These are phyloP conservation scores for Taxawa tesnikishii DNA, from an alignment of 2,329 filamentous ascomycete species.

Conservation along the genomic window DNA sequence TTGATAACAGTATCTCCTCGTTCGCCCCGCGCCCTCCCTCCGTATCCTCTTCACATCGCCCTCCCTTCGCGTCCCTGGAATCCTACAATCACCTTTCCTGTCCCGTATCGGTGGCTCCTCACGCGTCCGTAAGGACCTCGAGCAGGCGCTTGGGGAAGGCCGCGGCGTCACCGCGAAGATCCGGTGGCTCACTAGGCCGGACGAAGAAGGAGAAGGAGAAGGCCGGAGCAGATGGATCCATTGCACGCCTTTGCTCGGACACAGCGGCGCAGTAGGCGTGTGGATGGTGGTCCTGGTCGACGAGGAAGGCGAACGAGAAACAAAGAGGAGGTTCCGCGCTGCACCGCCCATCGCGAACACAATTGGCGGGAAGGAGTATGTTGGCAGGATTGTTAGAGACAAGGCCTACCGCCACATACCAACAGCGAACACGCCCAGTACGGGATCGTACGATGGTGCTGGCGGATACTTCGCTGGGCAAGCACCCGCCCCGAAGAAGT, in stretches of 20 bases:
- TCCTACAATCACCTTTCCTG: constrained; percentile 38
- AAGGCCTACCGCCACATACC: background rate
- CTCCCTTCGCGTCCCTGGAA: constrained; percentile 52
- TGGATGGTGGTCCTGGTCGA: constrained; percentile 71
- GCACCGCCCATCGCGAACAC: constrained; percentile 21
- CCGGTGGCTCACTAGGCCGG: constrained; percentile 25
- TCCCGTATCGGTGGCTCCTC: constrained; percentile 28
- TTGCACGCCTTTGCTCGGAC: constrained; percentile 59
- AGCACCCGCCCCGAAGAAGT: background rate
- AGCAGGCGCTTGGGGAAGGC: constrained; percentile 25
- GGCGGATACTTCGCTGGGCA: too few species aligned
- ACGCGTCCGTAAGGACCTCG: constrained; percentile 23
- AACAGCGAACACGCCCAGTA: background rate
- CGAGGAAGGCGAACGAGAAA: constrained; percentile 28
- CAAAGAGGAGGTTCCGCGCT: constrained; percentile 17
- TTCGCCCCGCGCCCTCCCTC: constrained; percentile 52
- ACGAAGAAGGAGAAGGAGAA: constrained; percentile 29
- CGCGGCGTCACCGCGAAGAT: constrained; percentile 31
- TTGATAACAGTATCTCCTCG: constrained; percentile 44
- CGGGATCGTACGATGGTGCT: too few species aligned
- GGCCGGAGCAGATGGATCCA: constrained; percentile 64
- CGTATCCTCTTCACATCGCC: constrained; percentile 59
- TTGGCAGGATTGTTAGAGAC: constrained; percentile 5
- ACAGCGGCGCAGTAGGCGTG: constrained; percentile 56
- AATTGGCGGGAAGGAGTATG: constrained; percentile 22